These are phyloP conservation scores for Sicyos edulis DNA, from an alignment of 306 rosid species.

Conservation along the genomic window DNA sequence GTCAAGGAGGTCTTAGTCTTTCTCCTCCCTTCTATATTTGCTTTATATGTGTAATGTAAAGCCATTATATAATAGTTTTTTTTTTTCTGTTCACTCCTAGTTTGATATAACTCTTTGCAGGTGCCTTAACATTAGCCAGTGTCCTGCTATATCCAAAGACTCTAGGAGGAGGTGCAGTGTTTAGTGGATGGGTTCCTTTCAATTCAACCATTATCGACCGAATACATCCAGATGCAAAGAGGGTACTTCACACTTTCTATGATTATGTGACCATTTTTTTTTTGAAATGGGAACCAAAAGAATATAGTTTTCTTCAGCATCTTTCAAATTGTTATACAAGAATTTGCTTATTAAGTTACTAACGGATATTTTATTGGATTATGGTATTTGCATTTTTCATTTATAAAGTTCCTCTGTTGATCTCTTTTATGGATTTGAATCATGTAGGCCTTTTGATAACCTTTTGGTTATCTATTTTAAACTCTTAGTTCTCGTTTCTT, in stretches of 20 bases:
- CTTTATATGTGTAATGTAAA: background rate
- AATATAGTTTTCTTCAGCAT: background rate
- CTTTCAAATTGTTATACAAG: background rate
- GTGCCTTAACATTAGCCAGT: constrained; percentile 83
- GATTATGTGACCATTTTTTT: background rate
- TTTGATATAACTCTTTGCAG: constrained; percentile 32
- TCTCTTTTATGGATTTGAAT: constrained; percentile 1
- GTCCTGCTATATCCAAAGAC: constrained; percentile 81
- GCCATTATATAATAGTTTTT: background rate
- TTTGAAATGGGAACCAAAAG: background rate
- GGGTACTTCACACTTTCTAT: constrained; percentile 36
- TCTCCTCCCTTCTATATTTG: constrained; percentile 3
- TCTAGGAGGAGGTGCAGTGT: constrained; percentile 82
- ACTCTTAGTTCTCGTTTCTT: too few relatives aligned
- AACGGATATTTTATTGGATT: background rate
- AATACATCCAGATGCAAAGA: constrained; percentile 59
- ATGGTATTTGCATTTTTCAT: background rate
- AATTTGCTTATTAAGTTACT: background rate
- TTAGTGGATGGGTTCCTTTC: constrained; percentile 90
- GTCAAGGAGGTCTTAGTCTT: constrained; percentile 73
- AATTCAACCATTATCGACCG: constrained; percentile 45
- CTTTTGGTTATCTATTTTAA: too few relatives aligned
- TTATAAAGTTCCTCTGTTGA: background rate
- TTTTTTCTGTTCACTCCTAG: constrained; percentile 19
- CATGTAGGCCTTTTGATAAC: background rate